These are phyloP conservation scores for Auricularia sp. DNA, from an alignment of 768 basidiomycete species.

Conservation along the genomic window DNA sequence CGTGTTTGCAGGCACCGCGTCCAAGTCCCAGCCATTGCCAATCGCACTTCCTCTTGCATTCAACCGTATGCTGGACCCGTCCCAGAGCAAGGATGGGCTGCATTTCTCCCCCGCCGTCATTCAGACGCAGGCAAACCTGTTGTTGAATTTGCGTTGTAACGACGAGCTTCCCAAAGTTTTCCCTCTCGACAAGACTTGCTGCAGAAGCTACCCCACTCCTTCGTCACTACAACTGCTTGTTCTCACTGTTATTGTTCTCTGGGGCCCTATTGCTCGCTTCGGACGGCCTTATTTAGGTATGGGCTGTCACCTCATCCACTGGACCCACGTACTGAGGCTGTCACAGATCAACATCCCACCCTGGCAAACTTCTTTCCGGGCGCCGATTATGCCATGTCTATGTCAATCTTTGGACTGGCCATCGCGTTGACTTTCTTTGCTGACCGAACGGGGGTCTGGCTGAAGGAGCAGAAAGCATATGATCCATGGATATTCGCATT, in stretches of 20 bases:
- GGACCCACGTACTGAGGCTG: slow-evolving; percentile 4
- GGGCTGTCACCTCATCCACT: slow-evolving; percentile 7
- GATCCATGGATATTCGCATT: slow-evolving; percentile 55
- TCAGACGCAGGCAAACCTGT: slow-evolving; percentile 60
- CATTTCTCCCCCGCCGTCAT: slow-evolving; percentile 63
- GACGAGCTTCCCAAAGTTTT: slow-evolving; percentile 49
- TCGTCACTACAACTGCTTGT: slow-evolving; percentile 46
- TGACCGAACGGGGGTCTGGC: slow-evolving; percentile 79
- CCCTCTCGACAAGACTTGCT: slow-evolving; percentile 72
- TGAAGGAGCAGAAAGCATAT: slow-evolving; percentile 84
- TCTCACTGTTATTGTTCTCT: slow-evolving; percentile 36
- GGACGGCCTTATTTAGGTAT: slow-evolving; percentile 21
- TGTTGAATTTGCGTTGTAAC: slow-evolving; percentile 79
- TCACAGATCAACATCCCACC: slow-evolving; percentile 1
- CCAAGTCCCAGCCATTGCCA: slow-evolving; percentile 17
- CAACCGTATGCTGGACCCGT: slow-evolving; percentile 66
- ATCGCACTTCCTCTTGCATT: slow-evolving; percentile 67
- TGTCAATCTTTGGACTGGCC: slow-evolving; percentile 54
- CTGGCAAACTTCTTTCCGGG: slow-evolving; percentile 21
- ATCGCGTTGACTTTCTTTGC: slow-evolving; percentile 64
- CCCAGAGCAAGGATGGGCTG: slow-evolving; percentile 74
- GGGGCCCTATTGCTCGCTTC: slow-evolving; percentile 41
- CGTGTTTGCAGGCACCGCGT: slow-evolving; percentile 16
- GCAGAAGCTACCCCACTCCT: slow-evolving; percentile 64
- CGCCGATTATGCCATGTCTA: slow-evolving; percentile 33